Conservation (phyloP, 306 rosid species). For the Rosa chinensis region DNA sequence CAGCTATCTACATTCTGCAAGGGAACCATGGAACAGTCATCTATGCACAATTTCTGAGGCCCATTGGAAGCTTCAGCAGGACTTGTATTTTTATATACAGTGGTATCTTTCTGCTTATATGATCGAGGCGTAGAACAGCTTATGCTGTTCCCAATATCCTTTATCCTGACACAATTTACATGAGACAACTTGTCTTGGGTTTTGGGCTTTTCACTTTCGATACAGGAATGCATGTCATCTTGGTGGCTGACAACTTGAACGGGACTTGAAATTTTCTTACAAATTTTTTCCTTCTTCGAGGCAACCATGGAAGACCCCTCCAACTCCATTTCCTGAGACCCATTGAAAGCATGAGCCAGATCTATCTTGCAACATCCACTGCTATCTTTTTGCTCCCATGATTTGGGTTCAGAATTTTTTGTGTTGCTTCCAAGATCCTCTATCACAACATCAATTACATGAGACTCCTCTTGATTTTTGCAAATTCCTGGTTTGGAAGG, state of each 20-base stretch:
- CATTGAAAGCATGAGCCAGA: conserved; percentile 19
- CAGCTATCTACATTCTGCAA: conserved; percentile 27
- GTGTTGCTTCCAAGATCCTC: conserved; percentile 24
- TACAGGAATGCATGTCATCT: conserved; percentile 17
- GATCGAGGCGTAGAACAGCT: conserved; percentile 20
- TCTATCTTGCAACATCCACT: conserved; percentile 17
- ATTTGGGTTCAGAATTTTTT: conserved; percentile 18
- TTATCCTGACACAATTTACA: conserved; percentile 18
- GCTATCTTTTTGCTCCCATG: conserved; percentile 30
- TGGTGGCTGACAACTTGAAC: conserved; percentile 30
- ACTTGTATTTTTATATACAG: conserved; percentile 7
- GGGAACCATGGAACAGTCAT: conserved; percentile 28
- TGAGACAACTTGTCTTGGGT: conserved; percentile 5
- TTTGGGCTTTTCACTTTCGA: conserved; percentile 21
- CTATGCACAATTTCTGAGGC: conserved; percentile 26
- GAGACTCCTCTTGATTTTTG: conserved; percentile 18
- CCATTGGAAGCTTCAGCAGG: conserved; percentile 23
- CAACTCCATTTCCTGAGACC: conserved; percentile 27
- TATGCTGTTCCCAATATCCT: conserved; percentile 19
- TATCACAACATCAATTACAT: conserved; percentile 21
- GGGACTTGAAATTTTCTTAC: conserved; percentile 18
- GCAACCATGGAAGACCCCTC: conserved; percentile 29
- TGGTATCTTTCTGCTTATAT: conserved; percentile 31
- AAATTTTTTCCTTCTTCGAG: conserved; percentile 22
- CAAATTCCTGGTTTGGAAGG: conserved; percentile 12